A percentile compares a stretch with the other conserved stretches of the same genome.
phyloP scores from a whole-genome alignment of 306 rosid species.

The Cicer bijugum region DNA sequence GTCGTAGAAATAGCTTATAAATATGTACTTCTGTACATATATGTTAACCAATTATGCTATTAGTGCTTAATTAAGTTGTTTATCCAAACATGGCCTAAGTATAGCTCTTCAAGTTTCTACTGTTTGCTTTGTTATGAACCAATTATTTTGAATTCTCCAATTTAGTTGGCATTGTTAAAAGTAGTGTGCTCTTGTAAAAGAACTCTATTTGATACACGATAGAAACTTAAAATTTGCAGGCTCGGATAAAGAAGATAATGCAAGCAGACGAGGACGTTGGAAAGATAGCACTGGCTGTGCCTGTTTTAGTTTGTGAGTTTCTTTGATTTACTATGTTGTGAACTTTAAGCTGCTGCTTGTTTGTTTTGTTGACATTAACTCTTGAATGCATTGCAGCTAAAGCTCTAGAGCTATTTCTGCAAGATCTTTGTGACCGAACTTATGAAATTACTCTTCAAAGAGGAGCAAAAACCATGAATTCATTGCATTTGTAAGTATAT shows the following conservation, averaged over 20 bases:
- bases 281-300: conserved; percentile 93
- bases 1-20: too few species aligned
- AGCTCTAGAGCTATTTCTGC: conserved; percentile 94
- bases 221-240: conserved; percentile 56
- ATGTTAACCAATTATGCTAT: too few species aligned
- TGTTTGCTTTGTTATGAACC: conserved; percentile 1
- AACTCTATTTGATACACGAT: conserved; percentile 33
- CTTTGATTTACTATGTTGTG: conserved; percentile 34
- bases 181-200: conserved; percentile 21
- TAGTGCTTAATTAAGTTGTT: too few species aligned
- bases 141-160: background rate
- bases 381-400: conserved; percentile 68
- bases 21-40: too few species aligned
- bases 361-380: conserved; percentile 43
- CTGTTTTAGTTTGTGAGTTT: conserved; percentile 96
- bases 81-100: background rate
- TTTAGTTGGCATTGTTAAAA: conserved; percentile 12
- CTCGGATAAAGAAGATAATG: conserved; percentile 98
- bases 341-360: conserved; percentile 16
- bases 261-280: conserved; percentile 99
- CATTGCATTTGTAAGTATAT: conserved; percentile 91
- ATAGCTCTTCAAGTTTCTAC: background rate
- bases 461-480: conserved; percentile 97
- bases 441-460: conserved; percentile 95
- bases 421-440: conserved; percentile 98